Percentiles rank a stretch among this genome's conserved stretches.
Conservation (phyloP, 2,329 filamentous ascomycete species). For the Mariannaea sp. region DNA sequence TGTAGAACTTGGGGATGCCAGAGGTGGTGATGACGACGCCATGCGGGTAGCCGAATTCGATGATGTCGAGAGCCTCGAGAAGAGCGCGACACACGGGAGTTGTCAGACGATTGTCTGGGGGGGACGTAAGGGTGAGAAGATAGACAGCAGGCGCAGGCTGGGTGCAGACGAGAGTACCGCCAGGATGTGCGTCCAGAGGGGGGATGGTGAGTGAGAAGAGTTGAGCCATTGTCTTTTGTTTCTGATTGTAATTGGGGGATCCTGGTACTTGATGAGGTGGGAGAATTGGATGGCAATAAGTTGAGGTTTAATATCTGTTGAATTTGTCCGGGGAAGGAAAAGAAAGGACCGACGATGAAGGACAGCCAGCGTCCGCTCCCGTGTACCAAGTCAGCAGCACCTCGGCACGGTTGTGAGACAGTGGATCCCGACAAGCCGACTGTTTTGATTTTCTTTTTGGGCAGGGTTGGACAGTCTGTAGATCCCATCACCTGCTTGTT, state of each 20-base stretch:
- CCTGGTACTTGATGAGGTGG: not conserved
- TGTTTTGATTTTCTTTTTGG: no score
- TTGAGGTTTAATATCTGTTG: no score
- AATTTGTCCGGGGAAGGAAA: no score
- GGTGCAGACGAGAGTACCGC: conserved; percentile 67
- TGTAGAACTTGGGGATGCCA: conserved; percentile 78
- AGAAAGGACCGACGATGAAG: no score
- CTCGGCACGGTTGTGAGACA: conserved; percentile 27
- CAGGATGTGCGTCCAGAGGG: conserved; percentile 49
- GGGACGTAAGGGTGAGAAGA: conserved; percentile 71
- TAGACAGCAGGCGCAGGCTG: conserved; percentile 67
- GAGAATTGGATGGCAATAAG: not conserved
- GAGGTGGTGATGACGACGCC: conserved; percentile 81
- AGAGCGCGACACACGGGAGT: conserved; percentile 70
- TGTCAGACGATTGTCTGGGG: conserved; percentile 77
- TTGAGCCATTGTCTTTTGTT: conserved; percentile 31
- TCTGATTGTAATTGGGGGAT: no score
- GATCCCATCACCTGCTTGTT: no score
- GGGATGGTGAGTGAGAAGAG: conserved; percentile 59
- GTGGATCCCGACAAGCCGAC: not conserved
- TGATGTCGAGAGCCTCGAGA: conserved; percentile 72
- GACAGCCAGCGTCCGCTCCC: no score
- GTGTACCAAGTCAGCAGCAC: no score
- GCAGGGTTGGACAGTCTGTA: no score
- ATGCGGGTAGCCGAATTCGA: conserved; percentile 68